A percentile compares a stretch with the other conserved stretches of the same genome.
phyloP scores from a whole-genome alignment of 2,329 filamentous ascomycete species.

The Nemania sp. region DNA sequence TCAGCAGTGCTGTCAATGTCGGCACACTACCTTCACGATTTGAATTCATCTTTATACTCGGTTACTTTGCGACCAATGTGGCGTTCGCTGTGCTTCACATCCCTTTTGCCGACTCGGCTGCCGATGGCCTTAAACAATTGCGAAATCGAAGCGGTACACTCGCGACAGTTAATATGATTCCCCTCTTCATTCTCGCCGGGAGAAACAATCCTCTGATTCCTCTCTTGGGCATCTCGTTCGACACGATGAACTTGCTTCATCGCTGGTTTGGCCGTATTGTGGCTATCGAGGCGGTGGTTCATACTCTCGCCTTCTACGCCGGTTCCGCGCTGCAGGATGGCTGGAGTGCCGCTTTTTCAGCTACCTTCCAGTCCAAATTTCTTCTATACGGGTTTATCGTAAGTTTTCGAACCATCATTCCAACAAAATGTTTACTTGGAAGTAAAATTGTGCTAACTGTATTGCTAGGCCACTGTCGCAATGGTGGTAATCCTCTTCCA shows the following conservation, averaged over 20 bases:
- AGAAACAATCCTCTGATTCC: conserved; percentile 79
- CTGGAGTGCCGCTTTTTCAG: conserved; percentile 51
- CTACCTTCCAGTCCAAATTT: conserved; percentile 46
- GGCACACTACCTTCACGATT: conserved; percentile 81
- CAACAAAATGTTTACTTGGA: background rate
- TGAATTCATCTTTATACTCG: conserved; percentile 68
- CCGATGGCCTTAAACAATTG: conserved; percentile 52
- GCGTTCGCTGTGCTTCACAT: conserved; percentile 74
- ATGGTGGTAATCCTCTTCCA: conserved; percentile 68
- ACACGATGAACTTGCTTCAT: conserved; percentile 81
- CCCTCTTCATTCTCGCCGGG: conserved; percentile 72
- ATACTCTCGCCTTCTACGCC: conserved; percentile 64
- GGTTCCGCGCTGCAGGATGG: conserved; percentile 46
- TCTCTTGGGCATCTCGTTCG: conserved; percentile 73
- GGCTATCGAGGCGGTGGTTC: conserved; percentile 67
- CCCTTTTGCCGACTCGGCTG: conserved; percentile 55
- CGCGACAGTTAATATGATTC: conserved; percentile 75
- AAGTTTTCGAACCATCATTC: conserved; percentile 40
- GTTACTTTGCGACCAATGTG: conserved; percentile 73
- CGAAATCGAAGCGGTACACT: conserved; percentile 72
- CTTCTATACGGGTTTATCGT: conserved; percentile 67
- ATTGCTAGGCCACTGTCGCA: conserved; percentile 56
- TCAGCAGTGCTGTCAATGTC: conserved; percentile 69
- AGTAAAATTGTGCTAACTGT: conserved; percentile 14
- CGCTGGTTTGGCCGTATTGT: conserved; percentile 80